Percentiles rank a stretch among this genome's conserved stretches.
Evolutionary conservation across 2,329 filamentous ascomycete species (phyloP).

Genomic region (Rhynchosporium graminicola): DNA sequence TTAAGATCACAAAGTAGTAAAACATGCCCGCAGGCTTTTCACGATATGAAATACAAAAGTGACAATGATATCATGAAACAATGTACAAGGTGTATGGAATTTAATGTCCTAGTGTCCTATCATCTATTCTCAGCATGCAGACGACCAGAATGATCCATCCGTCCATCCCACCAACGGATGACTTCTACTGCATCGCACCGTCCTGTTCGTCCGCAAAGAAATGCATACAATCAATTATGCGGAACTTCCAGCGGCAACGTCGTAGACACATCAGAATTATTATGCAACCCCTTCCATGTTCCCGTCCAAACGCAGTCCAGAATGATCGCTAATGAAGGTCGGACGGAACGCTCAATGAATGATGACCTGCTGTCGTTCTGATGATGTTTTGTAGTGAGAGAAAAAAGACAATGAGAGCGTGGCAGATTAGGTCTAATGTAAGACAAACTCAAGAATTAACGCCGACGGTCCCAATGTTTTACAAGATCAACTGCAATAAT

Average conservation of each 20-base stretch:
- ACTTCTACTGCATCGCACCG: not conserved
- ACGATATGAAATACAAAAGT: not conserved
- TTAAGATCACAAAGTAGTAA: no score
- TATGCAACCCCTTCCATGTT: conserved; percentile 21
- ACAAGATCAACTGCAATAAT: conserved; percentile 49
- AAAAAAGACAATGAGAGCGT: conserved; percentile 39
- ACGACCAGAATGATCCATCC: not conserved
- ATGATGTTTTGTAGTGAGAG: conserved; percentile 24
- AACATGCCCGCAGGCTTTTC: no score
- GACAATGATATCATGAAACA: conserved; percentile 13
- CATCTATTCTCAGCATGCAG: conserved; percentile 6
- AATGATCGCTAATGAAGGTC: conserved; percentile 28
- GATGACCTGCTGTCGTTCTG: conserved; percentile 27
- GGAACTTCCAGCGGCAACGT: conserved; percentile 13
- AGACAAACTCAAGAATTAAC: conserved; percentile 40
- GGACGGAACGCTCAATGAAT: conserved; percentile 34
- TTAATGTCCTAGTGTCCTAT: conserved; percentile 30
- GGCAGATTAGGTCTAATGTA: conserved; percentile 42
- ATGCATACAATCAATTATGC: conserved; percentile 12
- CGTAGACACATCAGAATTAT: conserved; percentile 15
- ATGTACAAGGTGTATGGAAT: conserved; percentile 37
- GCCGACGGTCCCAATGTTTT: conserved; percentile 41
- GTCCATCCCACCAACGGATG: not conserved
- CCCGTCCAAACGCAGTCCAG: conserved; percentile 7
- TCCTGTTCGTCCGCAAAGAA: conserved; percentile 2